phyloP scores from a whole-genome alignment of 2,329 filamentous ascomycete species.

The Xylaria sp. region DNA sequence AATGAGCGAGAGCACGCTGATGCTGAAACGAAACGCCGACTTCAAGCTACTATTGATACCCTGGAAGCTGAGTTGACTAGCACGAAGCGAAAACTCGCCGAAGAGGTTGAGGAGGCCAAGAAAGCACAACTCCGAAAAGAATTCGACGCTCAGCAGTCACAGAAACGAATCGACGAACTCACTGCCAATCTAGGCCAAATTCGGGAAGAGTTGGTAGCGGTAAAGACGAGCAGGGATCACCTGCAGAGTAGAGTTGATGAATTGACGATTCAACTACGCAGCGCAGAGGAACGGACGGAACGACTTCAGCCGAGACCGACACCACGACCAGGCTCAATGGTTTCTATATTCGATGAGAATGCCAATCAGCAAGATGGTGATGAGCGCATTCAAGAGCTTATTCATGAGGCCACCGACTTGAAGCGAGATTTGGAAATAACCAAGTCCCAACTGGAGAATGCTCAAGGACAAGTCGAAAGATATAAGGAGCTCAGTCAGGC shows the following conservation, averaged over 20 bases:
- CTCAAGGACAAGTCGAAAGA: constrained; percentile 83
- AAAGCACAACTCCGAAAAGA: constrained; percentile 86
- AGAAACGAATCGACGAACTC: constrained; percentile 93
- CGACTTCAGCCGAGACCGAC: constrained; percentile 84
- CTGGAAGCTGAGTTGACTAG: constrained; percentile 82
- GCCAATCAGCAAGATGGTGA: constrained; percentile 62
- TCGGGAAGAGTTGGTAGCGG: constrained; percentile 85
- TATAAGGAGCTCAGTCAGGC: constrained; percentile 89
- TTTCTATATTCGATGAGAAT: constrained; percentile 54
- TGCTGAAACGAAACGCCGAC: constrained; percentile 80
- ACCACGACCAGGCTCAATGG: constrained; percentile 62
- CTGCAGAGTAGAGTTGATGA: constrained; percentile 90
- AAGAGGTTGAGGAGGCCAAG: constrained; percentile 86
- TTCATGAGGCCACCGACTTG: constrained; percentile 84
- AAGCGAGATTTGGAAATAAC: constrained; percentile 87
- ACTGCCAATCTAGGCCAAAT: constrained; percentile 80
- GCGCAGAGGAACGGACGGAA: constrained; percentile 86
- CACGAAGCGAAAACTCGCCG: constrained; percentile 83
- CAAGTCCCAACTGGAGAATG: constrained; percentile 81
- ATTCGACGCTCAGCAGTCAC: constrained; percentile 86
- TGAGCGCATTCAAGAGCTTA: constrained; percentile 80
- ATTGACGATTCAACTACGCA: constrained; percentile 85
- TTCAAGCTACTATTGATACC: constrained; percentile 80
- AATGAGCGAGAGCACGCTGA: constrained; percentile 92
- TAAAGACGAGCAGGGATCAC: constrained; percentile 89